Percentiles rank a stretch among this genome's conserved stretches.
phyloP scores from a whole-genome alignment of 345 rosid genomes.

The Syzygium aqueum region DNA sequence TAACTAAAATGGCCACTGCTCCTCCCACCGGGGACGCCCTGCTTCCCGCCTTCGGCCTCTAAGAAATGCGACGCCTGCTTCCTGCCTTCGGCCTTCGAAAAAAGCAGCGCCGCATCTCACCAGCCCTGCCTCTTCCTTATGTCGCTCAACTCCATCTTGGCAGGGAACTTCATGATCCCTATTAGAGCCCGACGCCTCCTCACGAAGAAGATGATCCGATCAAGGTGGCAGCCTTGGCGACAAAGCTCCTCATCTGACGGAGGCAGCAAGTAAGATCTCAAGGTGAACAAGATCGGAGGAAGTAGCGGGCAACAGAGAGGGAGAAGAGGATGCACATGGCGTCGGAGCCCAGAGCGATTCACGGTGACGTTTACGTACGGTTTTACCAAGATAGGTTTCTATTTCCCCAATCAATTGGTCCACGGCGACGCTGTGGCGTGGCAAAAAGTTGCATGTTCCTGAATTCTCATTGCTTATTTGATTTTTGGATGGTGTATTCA shows the following conservation, averaged over 20 bases:
- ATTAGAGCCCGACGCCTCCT: neutral
- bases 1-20: neutral
- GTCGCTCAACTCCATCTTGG: neutral
- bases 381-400: neutral
- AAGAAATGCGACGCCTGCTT: too few relatives aligned
- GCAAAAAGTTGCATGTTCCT: neutral
- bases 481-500: neutral
- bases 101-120: too few relatives aligned
- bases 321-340: constrained; percentile 6
- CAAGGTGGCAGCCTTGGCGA: neutral
- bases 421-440: neutral
- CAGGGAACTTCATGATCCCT: neutral
- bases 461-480: neutral
- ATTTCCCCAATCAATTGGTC: neutral
- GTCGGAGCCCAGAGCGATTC: neutral
- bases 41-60: neutral
- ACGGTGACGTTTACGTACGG: constrained; percentile 20
- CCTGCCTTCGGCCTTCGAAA: too few relatives aligned
- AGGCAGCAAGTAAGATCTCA: constrained; percentile 4
- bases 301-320: constrained; percentile 15
- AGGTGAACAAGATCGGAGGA: constrained; percentile 18
- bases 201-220: neutral
- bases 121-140: too few relatives aligned
- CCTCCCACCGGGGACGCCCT: neutral
- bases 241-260: neutral